phyloP scores from a whole-genome alignment of 2,329 filamentous ascomycete genomes.

The Scleromitrula shiraiana region DNA sequence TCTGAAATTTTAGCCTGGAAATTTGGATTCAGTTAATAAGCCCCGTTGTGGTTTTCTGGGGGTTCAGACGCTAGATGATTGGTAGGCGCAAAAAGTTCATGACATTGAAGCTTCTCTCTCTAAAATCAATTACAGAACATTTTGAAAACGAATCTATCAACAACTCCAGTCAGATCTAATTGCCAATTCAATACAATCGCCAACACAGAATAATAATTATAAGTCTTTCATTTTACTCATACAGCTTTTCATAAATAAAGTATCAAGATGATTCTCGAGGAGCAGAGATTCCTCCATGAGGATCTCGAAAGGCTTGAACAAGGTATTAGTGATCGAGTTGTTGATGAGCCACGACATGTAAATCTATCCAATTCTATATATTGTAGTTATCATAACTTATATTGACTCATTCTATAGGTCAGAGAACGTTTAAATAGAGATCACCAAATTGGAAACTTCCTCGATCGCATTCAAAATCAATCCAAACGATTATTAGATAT shows the following conservation, averaged over 20 bases:
- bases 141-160: too few species aligned
- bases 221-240: not conserved
- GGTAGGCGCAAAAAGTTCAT: slow-evolving; percentile 15
- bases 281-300: slow-evolving; percentile 90
- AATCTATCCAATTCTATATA: not conserved
- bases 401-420: slow-evolving; percentile 46
- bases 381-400: not conserved
- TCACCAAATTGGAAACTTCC: slow-evolving; percentile 81
- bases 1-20: slow-evolving; percentile 14
- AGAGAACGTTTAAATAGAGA: slow-evolving; percentile 84
- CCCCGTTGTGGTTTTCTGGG: slow-evolving; percentile 8
- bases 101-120: not conserved
- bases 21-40: too few species aligned
- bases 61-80: slow-evolving; percentile 17
- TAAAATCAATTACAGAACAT: not conserved
- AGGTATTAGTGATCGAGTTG: slow-evolving; percentile 80
- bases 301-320: slow-evolving; percentile 94
- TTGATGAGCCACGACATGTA: slow-evolving; percentile 83
- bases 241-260: not conserved
- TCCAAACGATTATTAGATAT: slow-evolving; percentile 73
- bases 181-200: too few species aligned
- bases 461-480: slow-evolving; percentile 81
- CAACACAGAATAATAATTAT: too few species aligned
- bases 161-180: too few species aligned
- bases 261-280: slow-evolving; percentile 70